Base-by-base conservation (phyloP, 495 filamentous ascomycete species). In the Xeromyces bisporus region DNA sequence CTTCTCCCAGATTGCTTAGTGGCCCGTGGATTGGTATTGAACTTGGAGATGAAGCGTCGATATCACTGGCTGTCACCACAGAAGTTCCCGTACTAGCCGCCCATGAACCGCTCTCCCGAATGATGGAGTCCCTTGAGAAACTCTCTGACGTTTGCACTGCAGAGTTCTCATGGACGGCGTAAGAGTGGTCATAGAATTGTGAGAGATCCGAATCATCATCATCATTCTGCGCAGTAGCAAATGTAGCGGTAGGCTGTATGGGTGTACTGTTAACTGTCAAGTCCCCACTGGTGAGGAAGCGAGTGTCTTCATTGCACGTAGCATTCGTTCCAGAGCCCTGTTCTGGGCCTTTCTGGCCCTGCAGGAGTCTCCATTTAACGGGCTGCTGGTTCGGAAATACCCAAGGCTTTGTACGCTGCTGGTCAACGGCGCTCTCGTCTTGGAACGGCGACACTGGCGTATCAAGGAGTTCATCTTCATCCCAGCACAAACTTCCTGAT, bases 171-270 rank as follows among this genome's bases (percentile, higher is more conserved):
- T 85, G 73, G 3, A 75, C 42, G 5, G 67, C 66, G 20, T 83
- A 62, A 0, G 80, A 84, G 43, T 80, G 73, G 37, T 82, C 68
- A 44, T 81, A 80, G 43, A 83, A 83, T 36, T 73, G 66, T 3
- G 71, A 64, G 7, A 69, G 48, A 4, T 50, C 33, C 3, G 64
- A 21, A 21, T 21, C 20, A 21, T 21, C 9, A 21, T 21, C 9
- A 21, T 4, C 55, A 32, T 62, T 59, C 6, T 57, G 47, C 9
- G 53, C 34, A 16, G 20, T 37, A 7, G 32, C 42, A 18, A 26
- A 36, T 20, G 33, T n/a, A n/a, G n/a, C n/a, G n/a, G n/a, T n/a
- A n/a, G n/a, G n/a, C n/a, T n/a, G n/a, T n/a, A n/a, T 35, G 4
- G 40, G 46, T 10, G 39, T 41, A 11, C 31, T 43, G 33, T 41